phyloP scores from a whole-genome alignment of 225 moss, liverwort and hornwort genomes.

The Asterella californica region DNA sequence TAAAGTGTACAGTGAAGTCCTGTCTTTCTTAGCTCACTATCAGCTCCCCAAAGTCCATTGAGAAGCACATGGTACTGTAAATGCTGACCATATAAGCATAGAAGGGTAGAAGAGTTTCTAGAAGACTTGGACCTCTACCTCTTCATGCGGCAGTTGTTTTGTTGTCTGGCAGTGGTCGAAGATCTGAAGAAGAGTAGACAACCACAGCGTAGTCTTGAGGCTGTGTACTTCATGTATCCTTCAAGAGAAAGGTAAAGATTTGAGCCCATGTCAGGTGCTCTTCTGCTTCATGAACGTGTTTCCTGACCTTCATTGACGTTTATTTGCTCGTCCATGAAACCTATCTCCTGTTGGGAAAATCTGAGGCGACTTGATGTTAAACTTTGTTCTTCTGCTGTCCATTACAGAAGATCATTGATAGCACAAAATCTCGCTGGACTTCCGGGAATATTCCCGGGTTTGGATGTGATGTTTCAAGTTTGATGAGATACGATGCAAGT shows the following conservation, averaged over 20 bases:
- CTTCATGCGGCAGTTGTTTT: not conserved
- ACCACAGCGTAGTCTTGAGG: conserved; percentile 82
- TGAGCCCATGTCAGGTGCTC: not conserved
- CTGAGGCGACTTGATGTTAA: not conserved
- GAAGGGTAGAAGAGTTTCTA: not conserved
- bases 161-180: conserved; percentile 65
- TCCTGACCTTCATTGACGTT: not conserved
- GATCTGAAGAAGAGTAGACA: conserved; percentile 92
- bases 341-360: not conserved
- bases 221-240: conserved; percentile 89
- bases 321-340: not conserved
- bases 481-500: too few species aligned
- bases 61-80: not conserved
- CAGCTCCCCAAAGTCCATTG: not conserved
- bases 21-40: too few species aligned
- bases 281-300: not conserved
- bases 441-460: too few species aligned
- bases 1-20: not conserved
- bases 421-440: too few species aligned
- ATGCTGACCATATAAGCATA: not conserved
- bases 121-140: not conserved
- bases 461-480: too few species aligned
- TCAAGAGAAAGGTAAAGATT: conserved; percentile 71
- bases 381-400: not conserved
- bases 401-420: not conserved